Percentiles rank a stretch among this genome's conserved stretches.
Evolutionary conservation across 805 yeast genomes (phyloP).

Genomic region (Torulaspora delbrueckii): DNA sequence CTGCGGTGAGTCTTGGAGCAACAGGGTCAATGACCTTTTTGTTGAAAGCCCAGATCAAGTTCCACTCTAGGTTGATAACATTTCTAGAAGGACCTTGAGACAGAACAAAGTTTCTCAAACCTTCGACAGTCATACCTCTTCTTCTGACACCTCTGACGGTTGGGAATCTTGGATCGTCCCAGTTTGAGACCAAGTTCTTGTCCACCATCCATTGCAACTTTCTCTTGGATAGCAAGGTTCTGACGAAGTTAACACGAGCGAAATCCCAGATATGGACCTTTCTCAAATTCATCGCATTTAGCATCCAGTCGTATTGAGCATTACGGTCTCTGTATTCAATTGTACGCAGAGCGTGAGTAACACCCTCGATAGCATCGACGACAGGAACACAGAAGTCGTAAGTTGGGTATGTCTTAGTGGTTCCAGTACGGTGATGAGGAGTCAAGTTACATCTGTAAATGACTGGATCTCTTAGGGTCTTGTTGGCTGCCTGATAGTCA

Average conservation of each 20-base stretch:
- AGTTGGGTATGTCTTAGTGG: constrained; percentile 86
- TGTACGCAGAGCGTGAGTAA: constrained; percentile 96
- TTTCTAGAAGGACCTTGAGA: constrained; percentile 98
- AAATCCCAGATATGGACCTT: constrained; percentile 98
- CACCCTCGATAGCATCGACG: constrained; percentile 94
- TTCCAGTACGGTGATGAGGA: constrained; percentile 96
- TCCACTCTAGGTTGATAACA: constrained; percentile 96
- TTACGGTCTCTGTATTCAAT: constrained; percentile 98
- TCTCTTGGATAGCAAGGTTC: constrained; percentile 94
- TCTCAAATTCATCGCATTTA: constrained; percentile 73
- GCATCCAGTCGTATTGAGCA: constrained; percentile 96
- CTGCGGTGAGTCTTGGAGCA: constrained; percentile 93
- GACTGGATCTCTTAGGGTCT: constrained; percentile 96
- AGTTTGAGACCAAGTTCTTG: constrained; percentile 75
- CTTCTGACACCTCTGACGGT: constrained; percentile 99
- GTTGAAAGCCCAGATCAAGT: constrained; percentile 94
- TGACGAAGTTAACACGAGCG: constrained; percentile 92
- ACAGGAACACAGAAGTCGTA: constrained; percentile 98
- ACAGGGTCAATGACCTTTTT: constrained; percentile 95
- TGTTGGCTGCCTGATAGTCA: constrained; percentile 84
- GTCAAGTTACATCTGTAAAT: constrained; percentile 95
- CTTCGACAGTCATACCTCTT: constrained; percentile 99
- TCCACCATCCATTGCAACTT: constrained; percentile 99
- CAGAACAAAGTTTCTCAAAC: constrained; percentile 85
- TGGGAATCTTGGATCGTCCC: constrained; percentile 99